A percentile compares a stretch with the other conserved stretches of the same genome.
Conservation (phyloP, 2,329 filamentous ascomycete genomes). For the Fusarium nygamai region DNA sequence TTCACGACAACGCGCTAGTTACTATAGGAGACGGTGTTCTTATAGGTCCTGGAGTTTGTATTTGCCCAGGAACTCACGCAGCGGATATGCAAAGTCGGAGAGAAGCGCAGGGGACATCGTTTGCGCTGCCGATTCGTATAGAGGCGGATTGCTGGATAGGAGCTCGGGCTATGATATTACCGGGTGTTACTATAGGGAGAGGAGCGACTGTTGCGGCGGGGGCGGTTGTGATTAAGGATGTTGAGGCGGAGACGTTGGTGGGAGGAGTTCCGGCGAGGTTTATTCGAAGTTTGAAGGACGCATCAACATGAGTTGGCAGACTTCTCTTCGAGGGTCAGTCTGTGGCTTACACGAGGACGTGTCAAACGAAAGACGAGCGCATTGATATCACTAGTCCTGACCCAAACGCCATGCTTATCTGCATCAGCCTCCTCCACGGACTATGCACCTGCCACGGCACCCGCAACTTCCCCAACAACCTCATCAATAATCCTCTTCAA, state of each 20-base stretch:
- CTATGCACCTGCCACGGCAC: conserved; percentile 2
- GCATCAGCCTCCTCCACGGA: neutral
- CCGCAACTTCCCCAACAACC: conserved; percentile 4
- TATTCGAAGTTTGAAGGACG: conserved; percentile 6
- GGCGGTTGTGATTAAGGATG: conserved; percentile 8
- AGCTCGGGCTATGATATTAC: conserved; percentile 1
- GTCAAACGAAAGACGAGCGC: too few relatives aligned
- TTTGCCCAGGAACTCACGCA: conserved; percentile 8
- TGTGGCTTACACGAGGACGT: accelerated
- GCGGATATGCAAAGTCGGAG: neutral
- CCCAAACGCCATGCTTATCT: neutral
- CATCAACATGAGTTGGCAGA: neutral
- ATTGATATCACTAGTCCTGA: neutral
- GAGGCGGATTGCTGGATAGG: conserved; percentile 21
- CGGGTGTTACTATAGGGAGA: conserved; percentile 9
- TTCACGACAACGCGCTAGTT: conserved; percentile 14
- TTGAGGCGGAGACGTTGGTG: conserved; percentile 16
- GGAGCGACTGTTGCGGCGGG: conserved; percentile 15
- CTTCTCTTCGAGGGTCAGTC: accelerated
- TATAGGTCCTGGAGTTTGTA: conserved; percentile 11
- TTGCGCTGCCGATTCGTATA: conserved; percentile 12
- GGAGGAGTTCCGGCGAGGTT: conserved; percentile 17
- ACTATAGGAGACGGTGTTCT: neutral
- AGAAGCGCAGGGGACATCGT: neutral
- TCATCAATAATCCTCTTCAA: conserved; percentile 16